These are phyloP conservation scores for Aquilaria yunnanensis DNA, from an alignment of 345 rosid genomes.

Conservation along the genomic window DNA sequence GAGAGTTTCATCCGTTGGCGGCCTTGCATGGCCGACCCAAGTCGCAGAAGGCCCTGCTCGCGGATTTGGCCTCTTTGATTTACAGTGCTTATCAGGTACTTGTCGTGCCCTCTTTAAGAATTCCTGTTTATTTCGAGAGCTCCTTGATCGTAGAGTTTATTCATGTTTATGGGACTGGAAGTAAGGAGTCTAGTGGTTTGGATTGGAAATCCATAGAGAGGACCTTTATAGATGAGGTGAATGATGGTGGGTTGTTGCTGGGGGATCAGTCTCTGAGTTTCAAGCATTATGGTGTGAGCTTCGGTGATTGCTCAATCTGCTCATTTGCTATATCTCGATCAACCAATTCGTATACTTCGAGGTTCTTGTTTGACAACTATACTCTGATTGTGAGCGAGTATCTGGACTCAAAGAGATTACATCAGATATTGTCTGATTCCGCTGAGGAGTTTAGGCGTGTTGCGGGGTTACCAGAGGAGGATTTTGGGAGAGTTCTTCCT, in stretches of 20 bases:
- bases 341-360: conserved; percentile 77
- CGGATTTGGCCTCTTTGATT: conserved; percentile 75
- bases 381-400: conserved; percentile 96
- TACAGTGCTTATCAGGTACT: conserved; percentile 94
- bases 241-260: conserved; percentile 60
- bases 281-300: conserved; percentile 50
- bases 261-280: conserved; percentile 72
- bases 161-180: conserved; percentile 62
- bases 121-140: conserved; percentile 81
- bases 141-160: conserved; percentile 74
- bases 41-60: conserved; percentile 69
- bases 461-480: conserved; percentile 73
- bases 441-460: conserved; percentile 74
- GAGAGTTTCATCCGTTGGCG: conserved; percentile 91
- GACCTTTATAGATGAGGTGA: conserved; percentile 60
- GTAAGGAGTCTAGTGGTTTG: conserved; percentile 48
- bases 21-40: conserved; percentile 82
- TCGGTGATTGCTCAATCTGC: conserved; percentile 70
- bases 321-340: conserved; percentile 79
- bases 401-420: conserved; percentile 90
- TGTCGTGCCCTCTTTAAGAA: conserved; percentile 80
- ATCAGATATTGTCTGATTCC: conserved; percentile 71
- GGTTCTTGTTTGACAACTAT: conserved; percentile 95
- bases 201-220: conserved; percentile 69
- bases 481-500: conserved; percentile 67